Base-by-base conservation (phyloP, 192 early-diverging fungal species). In the Funneliformis geosporum region DNA sequence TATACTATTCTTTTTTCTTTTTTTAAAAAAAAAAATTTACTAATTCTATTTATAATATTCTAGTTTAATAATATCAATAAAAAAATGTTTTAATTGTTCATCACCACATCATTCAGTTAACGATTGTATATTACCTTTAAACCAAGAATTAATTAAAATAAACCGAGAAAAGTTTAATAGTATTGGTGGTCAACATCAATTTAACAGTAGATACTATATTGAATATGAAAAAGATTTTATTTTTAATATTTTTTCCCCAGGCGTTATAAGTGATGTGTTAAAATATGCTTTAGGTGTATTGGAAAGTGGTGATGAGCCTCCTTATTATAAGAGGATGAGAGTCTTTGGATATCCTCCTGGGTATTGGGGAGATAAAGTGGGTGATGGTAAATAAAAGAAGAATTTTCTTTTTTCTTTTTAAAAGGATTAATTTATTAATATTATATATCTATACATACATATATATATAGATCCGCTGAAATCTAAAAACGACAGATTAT, bases 221-320 rank as follows among this genome's bases (percentile, higher is more conserved):
- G 73, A 74, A 74, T 25, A 39, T 21, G 27, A 74, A 38, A 47
- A 60, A 40, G 46, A 74, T 42, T 38, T 14, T 55, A 23, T 74
- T 14, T 25, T 74, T 28, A 40, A 55, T 18, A 47, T 28, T 16
- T 50, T 74, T 59, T n/a, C 27, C 5, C 73, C 73, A 7, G 73
- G 73, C 21, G 38, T 59, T 50, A 47, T 74, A 74, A 50, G 43
- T 47, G 73, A 74, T 60, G 50, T 21, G 0, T 74, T 74, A 74
- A 74, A 74, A 60, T 14, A 74, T 47, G 73, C 73, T 47, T 59
- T 74, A 23, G 73, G 73, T 14, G 60, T 74, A 33, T 59, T 59
- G 33, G 73, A 25, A 50, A 25, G 43, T 23, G 47, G 8, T 6
- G 38, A 55, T 11, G 73, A 74, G 59, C 73, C 73, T 50, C 73